Evolutionary conservation across 768 basidiomycete species (phyloP).

Genomic region (Collybiopsis confluens): DNA sequence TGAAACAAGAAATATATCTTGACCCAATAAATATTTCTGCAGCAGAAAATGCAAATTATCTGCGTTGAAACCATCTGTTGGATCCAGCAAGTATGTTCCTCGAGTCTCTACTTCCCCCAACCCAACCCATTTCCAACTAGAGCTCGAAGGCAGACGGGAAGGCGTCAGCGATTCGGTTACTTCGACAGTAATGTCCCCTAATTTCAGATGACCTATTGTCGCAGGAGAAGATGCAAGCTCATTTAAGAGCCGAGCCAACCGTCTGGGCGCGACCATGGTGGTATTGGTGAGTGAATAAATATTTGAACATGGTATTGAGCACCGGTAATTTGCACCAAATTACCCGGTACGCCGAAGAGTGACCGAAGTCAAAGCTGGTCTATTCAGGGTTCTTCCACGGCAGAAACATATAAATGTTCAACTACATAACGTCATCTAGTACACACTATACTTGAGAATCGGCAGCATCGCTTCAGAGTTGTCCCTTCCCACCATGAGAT

Average conservation of each 20-base stretch:
- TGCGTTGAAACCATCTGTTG: constrained; percentile 46
- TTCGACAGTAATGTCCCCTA: constrained; percentile 54
- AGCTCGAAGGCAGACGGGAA: constrained; percentile 40
- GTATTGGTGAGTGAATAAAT: neutral
- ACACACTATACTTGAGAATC: constrained; percentile 60
- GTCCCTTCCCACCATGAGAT: constrained; percentile 52
- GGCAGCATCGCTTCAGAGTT: constrained; percentile 49
- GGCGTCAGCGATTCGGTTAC: constrained; percentile 46
- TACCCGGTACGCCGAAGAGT: no score
- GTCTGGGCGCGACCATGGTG: constrained; percentile 25
- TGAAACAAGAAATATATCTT: constrained; percentile 62
- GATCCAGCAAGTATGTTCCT: constrained; percentile 38
- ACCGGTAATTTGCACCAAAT: no score
- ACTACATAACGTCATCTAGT: no score
- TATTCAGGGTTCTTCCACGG: no score
- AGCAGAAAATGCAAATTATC: constrained; percentile 63
- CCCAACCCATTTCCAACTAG: constrained; percentile 17
- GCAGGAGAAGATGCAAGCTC: constrained; percentile 34
- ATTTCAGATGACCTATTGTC: constrained; percentile 49
- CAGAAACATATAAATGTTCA: no score
- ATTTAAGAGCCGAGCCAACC: constrained; percentile 45
- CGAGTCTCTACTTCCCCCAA: neutral
- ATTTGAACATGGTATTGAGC: neutral
- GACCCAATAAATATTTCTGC: constrained; percentile 64
- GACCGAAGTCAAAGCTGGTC: constrained; percentile 19